Conservation (phyloP, 805 yeast species). For the Barnettozyma vustinii region DNA sequence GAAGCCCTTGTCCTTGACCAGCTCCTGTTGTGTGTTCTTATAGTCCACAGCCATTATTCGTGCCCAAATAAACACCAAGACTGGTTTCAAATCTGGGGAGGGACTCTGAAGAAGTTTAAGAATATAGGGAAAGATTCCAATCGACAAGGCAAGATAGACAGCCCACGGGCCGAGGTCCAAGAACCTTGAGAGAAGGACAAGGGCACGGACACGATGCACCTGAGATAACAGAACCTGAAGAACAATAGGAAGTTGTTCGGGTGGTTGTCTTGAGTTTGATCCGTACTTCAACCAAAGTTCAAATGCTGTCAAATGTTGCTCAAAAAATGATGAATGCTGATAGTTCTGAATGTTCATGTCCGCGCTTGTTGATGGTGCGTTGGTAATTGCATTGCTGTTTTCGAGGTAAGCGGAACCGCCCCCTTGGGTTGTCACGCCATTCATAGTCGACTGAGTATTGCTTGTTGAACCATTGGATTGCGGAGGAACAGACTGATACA, state of each 20-base stretch:
- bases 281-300: constrained; percentile 95
- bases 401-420: not conserved
- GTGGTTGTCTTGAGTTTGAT: constrained; percentile 71
- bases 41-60: constrained; percentile 94
- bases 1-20: constrained; percentile 86
- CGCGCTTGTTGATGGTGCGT: constrained; percentile 5
- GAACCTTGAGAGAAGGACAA: constrained; percentile 76
- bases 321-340: constrained; percentile 91
- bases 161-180: constrained; percentile 98
- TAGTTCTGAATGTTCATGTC: constrained; percentile 41
- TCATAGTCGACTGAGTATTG: constrained; percentile 10
- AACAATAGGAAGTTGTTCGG: constrained; percentile 92
- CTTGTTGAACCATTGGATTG: constrained; percentile 3
- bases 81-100: constrained; percentile 92
- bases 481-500: constrained; percentile 3
- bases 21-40: constrained; percentile 83
- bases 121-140: constrained; percentile 95
- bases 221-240: constrained; percentile 90
- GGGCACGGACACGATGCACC: constrained; percentile 86
- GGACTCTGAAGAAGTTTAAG: constrained; percentile 87
- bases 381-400: not conserved
- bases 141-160: constrained; percentile 83
- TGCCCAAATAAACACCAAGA: constrained; percentile 94
- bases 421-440: not conserved
- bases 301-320: constrained; percentile 93